Percentiles rank a stretch among this genome's conserved stretches.
These are phyloP conservation scores for Paramecium sonneborni DNA, from an alignment of 73 alveolate genomes.

Conservation along the genomic window DNA sequence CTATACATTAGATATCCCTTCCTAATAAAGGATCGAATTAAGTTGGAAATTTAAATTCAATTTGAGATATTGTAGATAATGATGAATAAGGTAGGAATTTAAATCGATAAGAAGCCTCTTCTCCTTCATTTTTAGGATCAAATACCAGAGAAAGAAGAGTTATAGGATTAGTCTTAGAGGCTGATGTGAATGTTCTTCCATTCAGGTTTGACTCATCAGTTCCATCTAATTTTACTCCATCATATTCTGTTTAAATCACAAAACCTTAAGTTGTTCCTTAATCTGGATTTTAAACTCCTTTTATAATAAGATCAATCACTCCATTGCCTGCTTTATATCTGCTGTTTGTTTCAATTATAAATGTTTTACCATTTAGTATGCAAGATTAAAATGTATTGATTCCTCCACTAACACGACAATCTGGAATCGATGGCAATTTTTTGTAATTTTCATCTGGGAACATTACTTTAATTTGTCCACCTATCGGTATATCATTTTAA, in stretches of 20 bases:
- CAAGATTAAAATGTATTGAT: conserved; percentile 54
- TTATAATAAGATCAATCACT: conserved; percentile 1
- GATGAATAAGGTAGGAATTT: conserved; percentile 27
- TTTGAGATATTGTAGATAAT: background rate
- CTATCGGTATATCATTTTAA: conserved; percentile 56
- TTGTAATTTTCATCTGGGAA: conserved; percentile 54
- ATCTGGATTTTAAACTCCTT: conserved; percentile 61
- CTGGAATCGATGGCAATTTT: conserved; percentile 56
- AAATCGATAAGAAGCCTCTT: conserved; percentile 52
- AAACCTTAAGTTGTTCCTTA: conserved; percentile 66
- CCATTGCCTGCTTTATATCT: conserved; percentile 62
- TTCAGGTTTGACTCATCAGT: conserved; percentile 47
- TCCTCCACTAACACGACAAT: conserved; percentile 60
- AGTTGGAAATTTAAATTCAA: conserved; percentile 49
- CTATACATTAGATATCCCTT: conserved; percentile 25
- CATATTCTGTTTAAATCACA: conserved; percentile 19
- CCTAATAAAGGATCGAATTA: conserved; percentile 51
- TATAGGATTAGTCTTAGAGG: conserved; percentile 5
- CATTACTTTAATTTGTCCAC: conserved; percentile 46
- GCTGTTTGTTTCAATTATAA: background rate
- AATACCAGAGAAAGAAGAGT: conserved; percentile 47
- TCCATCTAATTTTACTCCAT: conserved; percentile 51
- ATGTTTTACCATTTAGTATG: conserved; percentile 53
- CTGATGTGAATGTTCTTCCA: conserved; percentile 64
- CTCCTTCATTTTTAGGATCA: conserved; percentile 66